These are phyloP conservation scores for Penicillium polonicum DNA, from an alignment of 2,329 filamentous ascomycete species.

Conservation along the genomic window DNA sequence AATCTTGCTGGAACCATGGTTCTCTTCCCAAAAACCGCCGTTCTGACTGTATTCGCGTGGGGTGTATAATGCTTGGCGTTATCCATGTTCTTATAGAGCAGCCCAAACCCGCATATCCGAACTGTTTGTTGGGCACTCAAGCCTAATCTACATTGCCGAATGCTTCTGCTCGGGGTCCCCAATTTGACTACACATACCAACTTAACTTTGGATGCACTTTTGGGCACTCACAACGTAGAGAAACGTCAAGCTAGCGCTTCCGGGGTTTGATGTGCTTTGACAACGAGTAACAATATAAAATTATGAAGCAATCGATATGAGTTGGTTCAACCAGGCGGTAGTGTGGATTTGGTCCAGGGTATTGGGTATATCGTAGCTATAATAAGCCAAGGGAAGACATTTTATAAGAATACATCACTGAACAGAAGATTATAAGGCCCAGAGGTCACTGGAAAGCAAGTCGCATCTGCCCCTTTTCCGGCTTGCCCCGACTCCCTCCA, in stretches of 20 bases:
- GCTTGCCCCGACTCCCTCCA: slow-evolving; percentile 28
- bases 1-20: slow-evolving; percentile 1
- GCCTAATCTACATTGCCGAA: background rate
- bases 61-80: background rate
- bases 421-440: background rate
- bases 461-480: slow-evolving; percentile 39
- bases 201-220: background rate
- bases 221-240: background rate
- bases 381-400: background rate
- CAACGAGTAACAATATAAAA: background rate
- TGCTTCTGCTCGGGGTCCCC: background rate
- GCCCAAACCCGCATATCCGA: background rate
- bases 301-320: background rate
- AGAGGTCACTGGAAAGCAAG: slow-evolving; percentile 33
- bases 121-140: background rate
- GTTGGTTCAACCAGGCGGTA: background rate
- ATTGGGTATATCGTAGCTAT: slow-evolving; percentile 3
- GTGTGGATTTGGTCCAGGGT: background rate
- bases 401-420: background rate
- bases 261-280: background rate
- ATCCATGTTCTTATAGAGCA: background rate
- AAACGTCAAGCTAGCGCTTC: background rate
- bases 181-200: too few relatives aligned
- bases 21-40: background rate
- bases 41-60: background rate